Percentiles rank a stretch among this genome's conserved stretches.
Conservation (phyloP, 2,329 filamentous ascomycete species). For the Kalmusia sp. region DNA sequence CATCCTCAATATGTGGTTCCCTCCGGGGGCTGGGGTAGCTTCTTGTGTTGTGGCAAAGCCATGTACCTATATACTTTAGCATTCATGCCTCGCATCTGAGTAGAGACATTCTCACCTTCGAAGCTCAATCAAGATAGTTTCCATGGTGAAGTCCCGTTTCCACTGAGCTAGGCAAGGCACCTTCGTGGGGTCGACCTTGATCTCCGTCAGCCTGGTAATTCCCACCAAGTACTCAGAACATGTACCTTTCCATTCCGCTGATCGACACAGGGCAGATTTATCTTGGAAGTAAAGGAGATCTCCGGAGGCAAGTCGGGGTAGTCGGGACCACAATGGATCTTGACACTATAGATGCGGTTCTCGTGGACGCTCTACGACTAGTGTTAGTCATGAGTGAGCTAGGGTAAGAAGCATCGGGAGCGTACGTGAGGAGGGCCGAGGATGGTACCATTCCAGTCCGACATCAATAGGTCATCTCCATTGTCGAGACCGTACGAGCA, state of each 20-base stretch:
- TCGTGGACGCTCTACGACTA: constrained; percentile 82
- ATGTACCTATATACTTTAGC: constrained; percentile 72
- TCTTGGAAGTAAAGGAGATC: constrained; percentile 90
- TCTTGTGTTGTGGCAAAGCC: constrained; percentile 91
- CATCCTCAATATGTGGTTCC: constrained; percentile 66
- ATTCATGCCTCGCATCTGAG: constrained; percentile 18
- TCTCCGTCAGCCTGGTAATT: constrained; percentile 5
- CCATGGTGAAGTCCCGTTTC: constrained; percentile 94
- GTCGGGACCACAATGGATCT: constrained; percentile 89
- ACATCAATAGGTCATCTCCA: constrained; percentile 94
- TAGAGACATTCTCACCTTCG: constrained; percentile 65
- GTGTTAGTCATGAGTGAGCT: constrained; percentile 14
- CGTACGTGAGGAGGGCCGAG: constrained; percentile 93
- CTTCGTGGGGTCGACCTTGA: constrained; percentile 79
- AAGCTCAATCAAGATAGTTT: constrained; percentile 87
- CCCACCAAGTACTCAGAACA: constrained; percentile 11
- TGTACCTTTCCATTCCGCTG: constrained; percentile 74
- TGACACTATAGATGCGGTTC: constrained; percentile 98
- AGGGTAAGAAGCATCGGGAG: too few relatives aligned
- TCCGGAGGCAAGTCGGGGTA: constrained; percentile 91
- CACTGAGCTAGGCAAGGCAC: constrained; percentile 87
- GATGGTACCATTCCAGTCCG: constrained; percentile 98
- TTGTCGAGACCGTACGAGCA: constrained; percentile 97
- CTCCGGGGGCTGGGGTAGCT: constrained; percentile 91
- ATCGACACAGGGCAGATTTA: constrained; percentile 97